Base-by-base conservation (phyloP, 768 basidiomycete species). In the Lyophyllum decastes region DNA sequence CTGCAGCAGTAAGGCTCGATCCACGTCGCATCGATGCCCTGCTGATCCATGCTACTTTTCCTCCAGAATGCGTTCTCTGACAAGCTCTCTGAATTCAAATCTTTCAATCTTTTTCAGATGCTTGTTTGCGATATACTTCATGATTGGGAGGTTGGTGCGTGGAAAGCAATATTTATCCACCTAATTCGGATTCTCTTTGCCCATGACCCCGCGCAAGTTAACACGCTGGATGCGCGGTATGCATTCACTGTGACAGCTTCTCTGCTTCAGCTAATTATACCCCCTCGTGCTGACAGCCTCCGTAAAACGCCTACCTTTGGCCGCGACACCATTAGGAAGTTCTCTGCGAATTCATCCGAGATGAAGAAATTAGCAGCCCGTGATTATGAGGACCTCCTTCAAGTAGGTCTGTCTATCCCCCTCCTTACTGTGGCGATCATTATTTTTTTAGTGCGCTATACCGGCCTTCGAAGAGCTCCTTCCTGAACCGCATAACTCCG, bases 111-210 rank as follows among this genome's bases (percentile, higher is more conserved):
- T 2, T 73, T 65, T 44, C 25, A 34, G 3, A 60, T 73, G 50
- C 59, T 75, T 0, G 69, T 72, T 0, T 65, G 71, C 9, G 76
- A 79, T 54, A 54, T 76, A 5, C 60, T 79, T 61, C 77, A 78
- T 50, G 76, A 78, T 12, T 33, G 33, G 33, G 33, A 33, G 12
- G 33, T 33, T 12, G 33, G 33, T 33, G 33, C 33, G 6, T 78
- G 73, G 73, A 77, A 76, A 45, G 62, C 64, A 0, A 35, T 76
- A 0, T 66, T 77, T 12, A 70, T 57, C 1, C 76, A 79, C 44
- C 66, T 77, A 0, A 66, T 76, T 7, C 68, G 70, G 0, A 63
- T 78, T 7, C 53, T 77, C 17, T 49, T 71, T 55, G 56, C 65
- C 17, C 49, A 59, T 1, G 19, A 33, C 12, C 43, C 58, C 22